These are phyloP conservation scores for Trichoderma arundinaceum DNA, from an alignment of 2,329 filamentous ascomycete genomes.

Conservation along the genomic window DNA sequence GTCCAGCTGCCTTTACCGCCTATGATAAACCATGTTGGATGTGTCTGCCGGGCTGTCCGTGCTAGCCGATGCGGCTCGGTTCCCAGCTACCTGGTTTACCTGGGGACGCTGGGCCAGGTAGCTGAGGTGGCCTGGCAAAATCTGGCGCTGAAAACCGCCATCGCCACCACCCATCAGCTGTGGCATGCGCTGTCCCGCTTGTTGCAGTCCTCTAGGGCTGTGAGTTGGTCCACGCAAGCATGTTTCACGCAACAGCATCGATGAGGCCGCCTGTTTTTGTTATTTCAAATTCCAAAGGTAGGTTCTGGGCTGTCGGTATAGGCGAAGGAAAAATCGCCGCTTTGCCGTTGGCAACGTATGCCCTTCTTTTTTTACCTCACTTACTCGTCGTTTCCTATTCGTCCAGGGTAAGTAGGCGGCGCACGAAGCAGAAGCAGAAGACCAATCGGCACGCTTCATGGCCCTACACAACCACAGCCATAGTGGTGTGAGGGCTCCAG, in stretches of 20 bases:
- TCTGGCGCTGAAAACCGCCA: constrained; percentile 13
- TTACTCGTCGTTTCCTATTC: neutral
- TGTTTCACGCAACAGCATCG: neutral
- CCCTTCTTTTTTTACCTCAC: neutral
- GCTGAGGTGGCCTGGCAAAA: constrained; percentile 24
- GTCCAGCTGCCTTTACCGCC: constrained; percentile 23
- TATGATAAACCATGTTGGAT: constrained; percentile 13
- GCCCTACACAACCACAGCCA: constrained; percentile 16
- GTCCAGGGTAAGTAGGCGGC: constrained; percentile 21
- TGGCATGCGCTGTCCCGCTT: neutral
- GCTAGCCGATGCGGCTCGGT: constrained; percentile 31
- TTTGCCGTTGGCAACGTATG: neutral
- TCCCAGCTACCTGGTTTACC: constrained; percentile 30
- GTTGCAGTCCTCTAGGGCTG: neutral
- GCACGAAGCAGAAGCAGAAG: neutral
- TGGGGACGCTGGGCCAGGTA: constrained; percentile 11
- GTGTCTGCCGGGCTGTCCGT: constrained; percentile 30
- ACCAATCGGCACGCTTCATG: constrained; percentile 29
- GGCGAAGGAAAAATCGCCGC: neutral
- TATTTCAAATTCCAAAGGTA: neutral
- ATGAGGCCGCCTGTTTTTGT: neutral
- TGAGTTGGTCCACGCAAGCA: neutral
- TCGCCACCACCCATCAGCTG: constrained; percentile 23
- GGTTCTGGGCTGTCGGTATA: neutral
- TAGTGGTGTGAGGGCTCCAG: constrained; percentile 17